Conservation (phyloP, 164 flowering plant genomes). For the Warburgia ugandensis region DNA sequence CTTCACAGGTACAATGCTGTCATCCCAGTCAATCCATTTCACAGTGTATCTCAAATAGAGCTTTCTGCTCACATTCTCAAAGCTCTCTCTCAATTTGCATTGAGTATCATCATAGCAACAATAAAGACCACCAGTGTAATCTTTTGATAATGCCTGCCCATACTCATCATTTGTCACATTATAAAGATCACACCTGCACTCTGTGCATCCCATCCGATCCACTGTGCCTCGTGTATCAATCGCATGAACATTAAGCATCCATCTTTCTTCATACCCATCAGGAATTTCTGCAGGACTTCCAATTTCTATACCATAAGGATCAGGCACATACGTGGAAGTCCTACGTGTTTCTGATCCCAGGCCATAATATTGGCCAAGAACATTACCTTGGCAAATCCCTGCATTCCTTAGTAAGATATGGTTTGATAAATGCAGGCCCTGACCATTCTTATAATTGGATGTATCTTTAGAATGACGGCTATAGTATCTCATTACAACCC, state of each 20-base stretch:
- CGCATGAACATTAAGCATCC: constrained; percentile 84
- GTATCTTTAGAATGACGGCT: too few species aligned
- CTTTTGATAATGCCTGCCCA: constrained; percentile 37
- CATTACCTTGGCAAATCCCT: constrained; percentile 43
- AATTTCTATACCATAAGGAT: constrained; percentile 69
- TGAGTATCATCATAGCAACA: constrained; percentile 72
- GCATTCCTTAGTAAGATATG: constrained; percentile 27
- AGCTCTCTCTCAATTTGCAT: constrained; percentile 49
- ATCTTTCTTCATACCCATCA: constrained; percentile 60
- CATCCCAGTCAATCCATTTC: constrained; percentile 73
- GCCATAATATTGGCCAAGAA: constrained; percentile 54
- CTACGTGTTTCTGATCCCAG: constrained; percentile 76
- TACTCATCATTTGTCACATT: constrained; percentile 52
- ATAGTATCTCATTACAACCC: constrained; percentile 57
- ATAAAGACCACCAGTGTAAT: constrained; percentile 57
- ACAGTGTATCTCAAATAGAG: constrained; percentile 71
- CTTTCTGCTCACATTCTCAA: constrained; percentile 31
- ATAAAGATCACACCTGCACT: constrained; percentile 78
- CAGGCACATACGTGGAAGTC: constrained; percentile 57
- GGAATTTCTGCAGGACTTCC: constrained; percentile 65
- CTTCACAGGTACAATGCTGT: constrained; percentile 56
- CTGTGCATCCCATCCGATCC: constrained; percentile 75
- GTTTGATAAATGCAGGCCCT: constrained; percentile 15
- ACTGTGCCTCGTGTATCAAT: constrained; percentile 83
- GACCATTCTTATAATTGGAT: background rate